phyloP scores from a whole-genome alignment of 2,329 filamentous ascomycete species.

The Periconia sp. region DNA sequence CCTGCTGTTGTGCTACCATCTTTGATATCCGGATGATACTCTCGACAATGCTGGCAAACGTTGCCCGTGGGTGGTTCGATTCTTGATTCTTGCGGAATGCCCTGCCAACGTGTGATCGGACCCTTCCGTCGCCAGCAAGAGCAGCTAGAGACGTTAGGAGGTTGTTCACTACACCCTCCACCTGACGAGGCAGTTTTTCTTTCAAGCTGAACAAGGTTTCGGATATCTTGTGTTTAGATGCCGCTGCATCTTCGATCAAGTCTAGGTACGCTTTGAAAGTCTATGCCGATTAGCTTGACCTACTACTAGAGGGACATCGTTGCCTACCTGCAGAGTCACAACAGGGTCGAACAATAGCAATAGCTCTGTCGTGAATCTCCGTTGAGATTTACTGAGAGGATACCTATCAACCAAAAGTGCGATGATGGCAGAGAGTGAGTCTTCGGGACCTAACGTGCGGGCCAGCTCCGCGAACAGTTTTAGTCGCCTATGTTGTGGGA shows the following conservation, averaged over 20 bases:
- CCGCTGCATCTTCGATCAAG: conserved; percentile 76
- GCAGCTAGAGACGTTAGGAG: conserved; percentile 49
- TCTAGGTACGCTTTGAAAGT: conserved; percentile 79
- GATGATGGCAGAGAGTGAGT: conserved; percentile 86
- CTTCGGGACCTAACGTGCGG: conserved; percentile 80
- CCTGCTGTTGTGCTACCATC: conserved; percentile 56
- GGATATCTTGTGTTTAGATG: conserved; percentile 75
- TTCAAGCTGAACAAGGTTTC: conserved; percentile 71
- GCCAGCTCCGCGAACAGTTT: conserved; percentile 85
- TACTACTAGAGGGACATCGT: no score
- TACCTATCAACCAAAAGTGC: conserved; percentile 93
- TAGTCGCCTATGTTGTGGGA: conserved; percentile 83
- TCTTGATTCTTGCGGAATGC: conserved; percentile 38
- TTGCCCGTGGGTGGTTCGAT: conserved; percentile 29
- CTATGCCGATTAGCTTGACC: no score
- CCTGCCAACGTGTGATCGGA: conserved; percentile 37
- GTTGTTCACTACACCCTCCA: conserved; percentile 43
- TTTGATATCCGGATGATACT: conserved; percentile 64
- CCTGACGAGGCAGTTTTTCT: conserved; percentile 50
- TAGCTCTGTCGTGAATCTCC: conserved; percentile 77
- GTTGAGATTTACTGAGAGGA: conserved; percentile 73
- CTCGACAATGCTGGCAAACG: conserved; percentile 48
- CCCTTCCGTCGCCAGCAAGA: conserved; percentile 40
- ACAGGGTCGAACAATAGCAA: conserved; percentile 74
- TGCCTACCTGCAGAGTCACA: conserved; percentile 67